A percentile compares a stretch with the other conserved stretches of the same genome.
phyloP scores from a whole-genome alignment of 495 filamentous ascomycete genomes.

The Glutinoglossum americanum region DNA sequence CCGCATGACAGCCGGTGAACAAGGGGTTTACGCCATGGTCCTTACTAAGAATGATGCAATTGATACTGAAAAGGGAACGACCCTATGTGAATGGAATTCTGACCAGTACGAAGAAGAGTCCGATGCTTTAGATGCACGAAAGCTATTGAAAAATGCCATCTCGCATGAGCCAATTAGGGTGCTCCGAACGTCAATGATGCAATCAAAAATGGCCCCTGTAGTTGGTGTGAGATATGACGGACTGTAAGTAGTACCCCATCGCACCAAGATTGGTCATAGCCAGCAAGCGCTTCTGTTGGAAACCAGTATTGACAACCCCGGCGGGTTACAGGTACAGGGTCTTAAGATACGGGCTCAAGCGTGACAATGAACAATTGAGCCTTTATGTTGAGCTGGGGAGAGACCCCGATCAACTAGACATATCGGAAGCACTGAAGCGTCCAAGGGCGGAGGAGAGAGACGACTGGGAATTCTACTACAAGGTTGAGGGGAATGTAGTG shows the following conservation, averaged over 20 bases:
- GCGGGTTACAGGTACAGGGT: neutral
- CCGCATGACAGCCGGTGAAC: neutral
- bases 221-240: constrained; percentile 2
- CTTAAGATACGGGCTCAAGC: neutral
- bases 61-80: neutral
- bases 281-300: neutral
- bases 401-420: neutral
- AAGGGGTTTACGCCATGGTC: neutral
- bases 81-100: neutral
- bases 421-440: neutral
- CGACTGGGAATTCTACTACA: neutral
- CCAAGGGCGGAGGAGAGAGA: neutral
- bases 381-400: neutral
- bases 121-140: neutral
- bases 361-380: neutral
- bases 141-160: neutral
- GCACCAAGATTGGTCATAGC: neutral
- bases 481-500: neutral
- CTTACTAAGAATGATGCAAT: neutral
- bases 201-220: neutral
- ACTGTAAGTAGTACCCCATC: neutral
- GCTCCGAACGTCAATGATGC: neutral
- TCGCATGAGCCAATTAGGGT: neutral
- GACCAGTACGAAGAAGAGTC: neutral
- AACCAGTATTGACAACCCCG: neutral